Evolutionary conservation across 441 rosid genomes (phyloP).

Genomic region (Omphalea diandra): DNA sequence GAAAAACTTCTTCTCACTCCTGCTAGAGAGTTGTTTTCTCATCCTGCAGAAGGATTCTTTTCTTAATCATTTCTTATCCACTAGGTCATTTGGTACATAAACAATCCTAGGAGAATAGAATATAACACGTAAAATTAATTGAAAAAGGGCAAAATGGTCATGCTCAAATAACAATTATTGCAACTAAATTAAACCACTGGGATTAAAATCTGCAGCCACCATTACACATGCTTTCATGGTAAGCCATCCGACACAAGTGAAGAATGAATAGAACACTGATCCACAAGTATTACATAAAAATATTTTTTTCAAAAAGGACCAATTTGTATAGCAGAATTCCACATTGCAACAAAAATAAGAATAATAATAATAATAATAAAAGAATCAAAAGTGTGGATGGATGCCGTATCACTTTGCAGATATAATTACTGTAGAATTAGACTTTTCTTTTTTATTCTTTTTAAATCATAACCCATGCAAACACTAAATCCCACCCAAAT

Average conservation of each 20-base stretch:
- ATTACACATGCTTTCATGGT: background rate
- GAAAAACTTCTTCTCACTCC: background rate
- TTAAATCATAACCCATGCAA: background rate
- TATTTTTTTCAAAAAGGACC: background rate
- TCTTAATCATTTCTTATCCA: background rate
- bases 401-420: background rate
- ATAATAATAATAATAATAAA: no score
- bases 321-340: background rate
- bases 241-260: background rate
- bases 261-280: background rate
- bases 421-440: no score
- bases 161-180: background rate
- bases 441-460: no score
- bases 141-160: background rate
- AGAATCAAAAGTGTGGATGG: conserved; percentile 3
- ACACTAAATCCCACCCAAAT: no score
- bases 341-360: background rate
- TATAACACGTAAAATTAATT: background rate
- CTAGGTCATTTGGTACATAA: background rate
- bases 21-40: background rate
- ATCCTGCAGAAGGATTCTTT: conserved; percentile 6
- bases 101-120: background rate
- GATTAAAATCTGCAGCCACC: background rate
- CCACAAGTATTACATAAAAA: background rate
- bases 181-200: background rate